A percentile compares a stretch with the other conserved stretches of the same genome.
Conservation (phyloP, 306 rosid genomes). For the Castanea sativa region DNA sequence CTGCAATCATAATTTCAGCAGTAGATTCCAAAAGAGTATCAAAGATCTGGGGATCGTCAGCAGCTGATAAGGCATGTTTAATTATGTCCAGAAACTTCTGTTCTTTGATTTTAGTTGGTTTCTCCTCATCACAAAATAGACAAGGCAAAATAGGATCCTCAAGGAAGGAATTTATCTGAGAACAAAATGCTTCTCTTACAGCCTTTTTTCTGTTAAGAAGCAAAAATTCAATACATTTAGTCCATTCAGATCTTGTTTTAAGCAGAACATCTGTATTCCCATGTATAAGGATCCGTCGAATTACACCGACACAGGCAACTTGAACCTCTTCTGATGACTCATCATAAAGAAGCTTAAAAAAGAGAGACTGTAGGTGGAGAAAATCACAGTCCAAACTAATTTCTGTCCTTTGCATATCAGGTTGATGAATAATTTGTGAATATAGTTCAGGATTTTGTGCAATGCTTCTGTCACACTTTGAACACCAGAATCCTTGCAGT, state of each 20-base stretch:
- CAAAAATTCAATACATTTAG: constrained; percentile 56
- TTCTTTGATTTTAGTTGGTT: constrained; percentile 48
- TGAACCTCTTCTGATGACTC: constrained; percentile 86
- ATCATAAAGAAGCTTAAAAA: constrained; percentile 72
- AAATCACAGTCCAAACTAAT: constrained; percentile 45
- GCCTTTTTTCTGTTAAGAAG: constrained; percentile 56
- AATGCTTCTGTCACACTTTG: constrained; percentile 63
- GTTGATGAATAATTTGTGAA: constrained; percentile 36
- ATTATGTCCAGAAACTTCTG: constrained; percentile 54
- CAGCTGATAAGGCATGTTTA: constrained; percentile 47
- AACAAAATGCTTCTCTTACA: constrained; percentile 81
- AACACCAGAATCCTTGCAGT: constrained; percentile 83
- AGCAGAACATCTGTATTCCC: constrained; percentile 41
- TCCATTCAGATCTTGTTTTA: constrained; percentile 58
- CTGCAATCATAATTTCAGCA: constrained; percentile 74
- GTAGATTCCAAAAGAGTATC: constrained; percentile 80
- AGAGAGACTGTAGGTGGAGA: constrained; percentile 50
- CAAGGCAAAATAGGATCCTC: constrained; percentile 55
- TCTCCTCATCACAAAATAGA: constrained; percentile 47
- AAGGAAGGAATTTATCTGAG: constrained; percentile 69
- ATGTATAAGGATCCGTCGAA: constrained; percentile 71
- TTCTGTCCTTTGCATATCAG: constrained; percentile 33
- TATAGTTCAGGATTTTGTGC: constrained; percentile 26
- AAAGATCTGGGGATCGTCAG: constrained; percentile 52
- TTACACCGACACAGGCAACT: constrained; percentile 67